Conservation (phyloP, 345 rosid species). For the Cochlearia excelsa region DNA sequence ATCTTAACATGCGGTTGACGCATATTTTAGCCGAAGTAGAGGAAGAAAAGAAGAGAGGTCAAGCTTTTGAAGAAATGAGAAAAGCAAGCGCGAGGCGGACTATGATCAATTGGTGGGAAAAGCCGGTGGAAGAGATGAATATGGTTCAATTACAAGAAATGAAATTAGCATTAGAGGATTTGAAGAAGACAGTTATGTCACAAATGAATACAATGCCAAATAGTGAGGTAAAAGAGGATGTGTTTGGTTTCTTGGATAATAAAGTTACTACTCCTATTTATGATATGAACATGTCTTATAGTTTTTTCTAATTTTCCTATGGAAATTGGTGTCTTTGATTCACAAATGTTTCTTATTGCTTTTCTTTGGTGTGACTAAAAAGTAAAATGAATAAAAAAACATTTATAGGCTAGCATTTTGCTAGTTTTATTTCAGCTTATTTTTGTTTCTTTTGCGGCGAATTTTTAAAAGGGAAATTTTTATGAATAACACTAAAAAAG, state of each 20-base stretch:
- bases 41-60: slow-evolving; percentile 25
- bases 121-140: slow-evolving; percentile 22
- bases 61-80: slow-evolving; percentile 15
- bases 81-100: slow-evolving; percentile 1
- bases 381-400: no score
- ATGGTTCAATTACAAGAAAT: slow-evolving; percentile 23
- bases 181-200: slow-evolving; percentile 7
- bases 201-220: not conserved
- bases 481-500: no score
- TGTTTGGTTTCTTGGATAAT: slow-evolving; percentile 22
- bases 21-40: slow-evolving; percentile 18
- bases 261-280: slow-evolving; percentile 11
- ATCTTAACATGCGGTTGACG: slow-evolving; percentile 6
- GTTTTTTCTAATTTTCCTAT: not conserved
- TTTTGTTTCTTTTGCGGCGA: not conserved
- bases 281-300: slow-evolving; percentile 12
- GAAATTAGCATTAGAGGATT: slow-evolving; percentile 20
- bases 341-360: not conserved
- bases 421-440: not conserved
- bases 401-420: slow-evolving; percentile 18
- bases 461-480: no score
- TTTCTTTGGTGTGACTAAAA: not conserved
- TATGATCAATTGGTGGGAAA: slow-evolving; percentile 20
- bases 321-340: slow-evolving; percentile 25
- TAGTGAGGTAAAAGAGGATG: slow-evolving; percentile 7